Conservation (phyloP, 1,284 basidiomycete species). For the Boletus hoseneyae region DNA sequence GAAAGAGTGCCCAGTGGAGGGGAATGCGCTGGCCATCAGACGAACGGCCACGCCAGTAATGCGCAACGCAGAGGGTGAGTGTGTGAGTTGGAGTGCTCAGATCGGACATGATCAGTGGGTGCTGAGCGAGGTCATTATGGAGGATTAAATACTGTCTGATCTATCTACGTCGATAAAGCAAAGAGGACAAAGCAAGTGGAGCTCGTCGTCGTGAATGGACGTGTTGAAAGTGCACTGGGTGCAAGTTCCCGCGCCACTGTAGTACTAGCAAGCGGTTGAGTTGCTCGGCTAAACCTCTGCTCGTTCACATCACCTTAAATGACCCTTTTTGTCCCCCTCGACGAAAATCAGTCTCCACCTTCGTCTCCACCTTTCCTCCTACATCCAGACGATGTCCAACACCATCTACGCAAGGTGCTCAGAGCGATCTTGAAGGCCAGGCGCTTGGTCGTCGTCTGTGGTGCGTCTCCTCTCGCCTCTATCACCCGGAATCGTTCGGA, state of each 20-base stretch:
- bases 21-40: constrained; percentile 25
- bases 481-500: constrained; percentile 11
- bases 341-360: constrained; percentile 23
- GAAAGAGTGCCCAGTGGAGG: constrained; percentile 33
- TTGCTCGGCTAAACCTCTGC: constrained; percentile 12
- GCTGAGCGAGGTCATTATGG: background rate
- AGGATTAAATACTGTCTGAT: constrained; percentile 18
- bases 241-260: too few species aligned
- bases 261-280: background rate
- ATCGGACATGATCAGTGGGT: constrained; percentile 21
- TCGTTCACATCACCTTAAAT: constrained; percentile 28
- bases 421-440: constrained; percentile 74
- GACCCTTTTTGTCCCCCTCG: constrained; percentile 34
- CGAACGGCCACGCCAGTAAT: constrained; percentile 29
- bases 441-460: constrained; percentile 83
- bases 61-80: constrained; percentile 29
- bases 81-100: constrained; percentile 16
- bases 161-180: constrained; percentile 16
- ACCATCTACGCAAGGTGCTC: constrained; percentile 50
- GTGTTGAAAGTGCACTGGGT: background rate
- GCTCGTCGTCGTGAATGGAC: background rate
- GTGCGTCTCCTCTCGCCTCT: constrained; percentile 44
- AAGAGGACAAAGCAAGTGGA: constrained; percentile 15
- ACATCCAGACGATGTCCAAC: constrained; percentile 34
- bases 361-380: constrained; percentile 37